phyloP scores from a whole-genome alignment of 345 rosid species.

The Lagerstroemia speciosa region DNA sequence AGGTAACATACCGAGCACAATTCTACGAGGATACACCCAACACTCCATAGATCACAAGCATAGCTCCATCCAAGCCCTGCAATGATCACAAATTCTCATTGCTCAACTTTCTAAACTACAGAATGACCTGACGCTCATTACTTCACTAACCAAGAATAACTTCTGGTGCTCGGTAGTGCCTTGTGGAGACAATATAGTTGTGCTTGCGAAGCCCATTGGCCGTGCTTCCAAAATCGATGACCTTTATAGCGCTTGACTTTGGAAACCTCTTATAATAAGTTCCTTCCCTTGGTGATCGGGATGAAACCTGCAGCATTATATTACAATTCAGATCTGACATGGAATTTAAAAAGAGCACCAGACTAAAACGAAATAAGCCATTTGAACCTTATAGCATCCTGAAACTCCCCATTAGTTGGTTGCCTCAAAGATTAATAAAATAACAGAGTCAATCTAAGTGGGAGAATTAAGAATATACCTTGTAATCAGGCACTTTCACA shows the following conservation, averaged over 20 bases:
- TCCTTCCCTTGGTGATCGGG: conserved; percentile 26
- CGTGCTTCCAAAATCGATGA: conserved; percentile 73
- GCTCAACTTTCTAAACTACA: neutral
- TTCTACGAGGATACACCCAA: conserved; percentile 61
- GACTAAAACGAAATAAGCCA: neutral
- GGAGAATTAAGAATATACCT: conserved; percentile 23
- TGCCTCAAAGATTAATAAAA: neutral
- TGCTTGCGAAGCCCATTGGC: conserved; percentile 47
- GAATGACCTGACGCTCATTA: neutral
- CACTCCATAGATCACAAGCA: conserved; percentile 68
- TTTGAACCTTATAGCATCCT: neutral
- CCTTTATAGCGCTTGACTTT: conserved; percentile 63
- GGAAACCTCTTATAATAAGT: conserved; percentile 45
- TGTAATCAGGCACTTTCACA: conserved; percentile 45
- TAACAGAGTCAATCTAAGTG: neutral
- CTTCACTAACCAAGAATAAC: conserved; percentile 47
- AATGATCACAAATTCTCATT: conserved; percentile 6
- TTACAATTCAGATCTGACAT: neutral
- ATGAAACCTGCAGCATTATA: conserved; percentile 23
- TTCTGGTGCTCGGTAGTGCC: conserved; percentile 76
- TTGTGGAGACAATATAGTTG: conserved; percentile 55
- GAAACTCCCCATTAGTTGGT: neutral
- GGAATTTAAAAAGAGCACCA: neutral
- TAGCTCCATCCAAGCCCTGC: conserved; percentile 70
- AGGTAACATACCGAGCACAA: conserved; percentile 44